Percentiles rank a stretch among this genome's conserved stretches.
Conservation (phyloP, 495 filamentous ascomycete genomes). For the Penicillium bovifimosum region DNA sequence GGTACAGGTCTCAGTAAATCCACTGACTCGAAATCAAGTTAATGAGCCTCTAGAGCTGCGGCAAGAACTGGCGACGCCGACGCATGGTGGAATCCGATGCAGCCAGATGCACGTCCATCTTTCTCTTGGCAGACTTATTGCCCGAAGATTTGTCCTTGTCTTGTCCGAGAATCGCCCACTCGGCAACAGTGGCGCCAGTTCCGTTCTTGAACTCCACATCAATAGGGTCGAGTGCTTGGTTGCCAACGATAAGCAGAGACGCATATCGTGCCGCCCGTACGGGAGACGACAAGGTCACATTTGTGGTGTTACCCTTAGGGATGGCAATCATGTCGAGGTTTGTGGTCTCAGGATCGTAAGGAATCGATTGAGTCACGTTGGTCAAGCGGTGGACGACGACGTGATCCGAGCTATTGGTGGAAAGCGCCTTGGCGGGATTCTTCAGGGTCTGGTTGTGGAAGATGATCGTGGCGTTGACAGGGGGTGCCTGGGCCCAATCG, state of each 20-base stretch:
- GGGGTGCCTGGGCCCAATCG: slow-evolving; percentile 63
- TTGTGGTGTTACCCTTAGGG: slow-evolving; percentile 45
- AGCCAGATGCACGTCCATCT: slow-evolving; percentile 11
- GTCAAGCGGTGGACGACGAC: slow-evolving; percentile 15
- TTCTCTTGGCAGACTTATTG: slow-evolving; percentile 5
- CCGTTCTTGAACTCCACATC: slow-evolving; percentile 42
- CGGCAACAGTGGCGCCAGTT: slow-evolving; percentile 64
- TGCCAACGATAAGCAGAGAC: slow-evolving; percentile 43
- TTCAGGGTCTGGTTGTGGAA: slow-evolving; percentile 46
- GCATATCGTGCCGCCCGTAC: slow-evolving; percentile 38
- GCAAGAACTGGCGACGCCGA: slow-evolving; percentile 6
- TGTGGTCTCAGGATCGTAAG: slow-evolving; percentile 27
- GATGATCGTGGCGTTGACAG: slow-evolving; percentile 49
- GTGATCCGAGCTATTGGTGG: slow-evolving; percentile 5
- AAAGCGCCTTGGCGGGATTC: slow-evolving; percentile 10
- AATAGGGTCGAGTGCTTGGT: slow-evolving; percentile 39
- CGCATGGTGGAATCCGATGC: slow-evolving; percentile 9
- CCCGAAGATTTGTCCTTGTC: neutral
- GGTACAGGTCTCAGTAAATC: neutral
- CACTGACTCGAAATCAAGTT: neutral
- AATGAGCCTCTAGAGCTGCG: neutral
- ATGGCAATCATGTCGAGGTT: slow-evolving; percentile 30
- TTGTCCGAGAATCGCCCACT: slow-evolving; percentile 57
- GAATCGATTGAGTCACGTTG: slow-evolving; percentile 32
- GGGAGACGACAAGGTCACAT: slow-evolving; percentile 31